Percentiles rank a stretch among this genome's conserved stretches.
These are phyloP conservation scores for Liquidambar formosana DNA, from an alignment of 164 flowering plant genomes.

Conservation along the genomic window DNA sequence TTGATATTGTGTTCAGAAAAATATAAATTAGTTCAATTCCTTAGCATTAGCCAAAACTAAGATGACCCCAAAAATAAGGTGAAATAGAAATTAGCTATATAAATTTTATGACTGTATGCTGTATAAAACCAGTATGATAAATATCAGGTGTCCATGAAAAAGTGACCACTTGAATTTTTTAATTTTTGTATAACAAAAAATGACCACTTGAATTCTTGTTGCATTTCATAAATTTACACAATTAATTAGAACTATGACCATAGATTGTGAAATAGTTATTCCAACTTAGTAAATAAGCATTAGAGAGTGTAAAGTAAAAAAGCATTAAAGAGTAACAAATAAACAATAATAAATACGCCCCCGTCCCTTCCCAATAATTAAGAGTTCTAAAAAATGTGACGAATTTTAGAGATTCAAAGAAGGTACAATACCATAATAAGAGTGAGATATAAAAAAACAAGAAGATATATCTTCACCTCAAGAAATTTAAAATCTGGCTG, in stretches of 20 bases:
- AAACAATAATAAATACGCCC: neutral
- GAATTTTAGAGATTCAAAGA: neutral
- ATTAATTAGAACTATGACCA: neutral
- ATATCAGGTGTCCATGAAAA: neutral
- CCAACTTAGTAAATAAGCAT: neutral
- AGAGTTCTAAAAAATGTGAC: neutral
- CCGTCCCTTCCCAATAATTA: neutral
- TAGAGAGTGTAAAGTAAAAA: too few species aligned
- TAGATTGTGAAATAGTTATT: neutral
- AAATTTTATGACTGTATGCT: neutral
- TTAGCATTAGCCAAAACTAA: too few species aligned
- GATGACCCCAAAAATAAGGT: too few species aligned
- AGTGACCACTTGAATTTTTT: neutral
- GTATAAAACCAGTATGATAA: neutral
- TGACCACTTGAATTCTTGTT: neutral
- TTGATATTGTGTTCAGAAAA: too few species aligned
- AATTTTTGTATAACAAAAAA: too few species aligned
- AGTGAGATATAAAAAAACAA: neutral
- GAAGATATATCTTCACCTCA: conserved; percentile 58
- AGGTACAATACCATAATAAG: neutral
- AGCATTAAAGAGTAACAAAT: too few species aligned
- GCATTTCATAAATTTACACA: neutral
- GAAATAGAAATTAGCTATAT: too few species aligned
- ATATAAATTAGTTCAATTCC: too few species aligned
- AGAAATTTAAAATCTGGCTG: conserved; percentile 95